Percentiles rank a stretch among this genome's conserved stretches.
phyloP scores from a whole-genome alignment of 2,329 filamentous ascomycete species.

The Cladophialophora chaetospira region DNA sequence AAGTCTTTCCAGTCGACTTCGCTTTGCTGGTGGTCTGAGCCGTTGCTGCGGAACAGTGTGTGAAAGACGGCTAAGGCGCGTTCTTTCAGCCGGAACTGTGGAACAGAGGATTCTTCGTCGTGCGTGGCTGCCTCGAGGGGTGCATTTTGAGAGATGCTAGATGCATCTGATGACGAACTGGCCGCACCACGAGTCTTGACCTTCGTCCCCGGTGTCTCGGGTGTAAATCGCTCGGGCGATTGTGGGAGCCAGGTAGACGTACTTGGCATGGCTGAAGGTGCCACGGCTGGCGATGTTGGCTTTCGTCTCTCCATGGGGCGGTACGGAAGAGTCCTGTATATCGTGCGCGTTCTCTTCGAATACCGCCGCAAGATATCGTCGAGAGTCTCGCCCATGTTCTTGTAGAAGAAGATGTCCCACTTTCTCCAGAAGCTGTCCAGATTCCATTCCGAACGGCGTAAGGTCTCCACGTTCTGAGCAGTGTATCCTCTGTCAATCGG shows the following conservation, averaged over 20 bases:
- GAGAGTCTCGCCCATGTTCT: constrained; percentile 7
- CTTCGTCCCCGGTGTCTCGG: no score
- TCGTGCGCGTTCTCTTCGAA: no score
- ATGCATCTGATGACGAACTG: no score
- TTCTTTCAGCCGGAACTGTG: constrained; percentile 41
- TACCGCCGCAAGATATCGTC: constrained; percentile 13
- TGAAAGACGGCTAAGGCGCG: constrained; percentile 48
- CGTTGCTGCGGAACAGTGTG: constrained; percentile 43
- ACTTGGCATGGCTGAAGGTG: no score
- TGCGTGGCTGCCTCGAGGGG: no score
- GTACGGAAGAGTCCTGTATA: no score
- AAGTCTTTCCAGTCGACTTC: constrained; percentile 59
- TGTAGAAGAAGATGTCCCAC: constrained; percentile 35
- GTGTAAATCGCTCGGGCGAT: no score
- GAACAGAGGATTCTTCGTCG: no score
- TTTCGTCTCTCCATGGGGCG: not conserved
- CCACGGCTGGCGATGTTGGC: no score
- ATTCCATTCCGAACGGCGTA: constrained; percentile 51
- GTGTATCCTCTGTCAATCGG: constrained; percentile 52
- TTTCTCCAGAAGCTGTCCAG: constrained; percentile 53
- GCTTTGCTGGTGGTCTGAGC: constrained; percentile 48
- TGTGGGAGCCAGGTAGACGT: no score
- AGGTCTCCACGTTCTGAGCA: constrained; percentile 46
- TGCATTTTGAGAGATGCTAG: no score
- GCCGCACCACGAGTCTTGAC: no score